Evolutionary conservation across 495 filamentous ascomycete species (phyloP).

Genomic region (Penicillium cataractarum): DNA sequence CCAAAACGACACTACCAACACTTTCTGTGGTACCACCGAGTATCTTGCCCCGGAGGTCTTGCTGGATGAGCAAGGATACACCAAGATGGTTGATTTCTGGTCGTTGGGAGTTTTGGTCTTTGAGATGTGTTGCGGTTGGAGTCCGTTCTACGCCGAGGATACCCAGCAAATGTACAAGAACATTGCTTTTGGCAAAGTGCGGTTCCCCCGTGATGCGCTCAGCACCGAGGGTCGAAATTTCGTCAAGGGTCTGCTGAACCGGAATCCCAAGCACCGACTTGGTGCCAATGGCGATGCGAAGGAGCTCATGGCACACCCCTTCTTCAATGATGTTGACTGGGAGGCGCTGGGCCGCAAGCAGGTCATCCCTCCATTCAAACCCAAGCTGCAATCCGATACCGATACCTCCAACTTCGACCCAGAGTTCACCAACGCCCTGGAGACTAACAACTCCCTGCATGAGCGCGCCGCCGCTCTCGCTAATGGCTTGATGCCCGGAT

Average conservation of each 20-base stretch:
- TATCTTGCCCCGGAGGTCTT: slow-evolving; percentile 96
- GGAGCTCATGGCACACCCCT: slow-evolving; percentile 91
- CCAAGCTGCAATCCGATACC: slow-evolving; percentile 89
- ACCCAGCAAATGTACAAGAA: slow-evolving; percentile 99
- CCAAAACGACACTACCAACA: slow-evolving; percentile 96
- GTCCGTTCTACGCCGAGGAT: slow-evolving; percentile 97
- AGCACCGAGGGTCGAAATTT: slow-evolving; percentile 95
- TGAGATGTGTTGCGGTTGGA: slow-evolving; percentile 99
- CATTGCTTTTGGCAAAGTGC: slow-evolving; percentile 97
- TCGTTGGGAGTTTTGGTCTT: slow-evolving; percentile 96
- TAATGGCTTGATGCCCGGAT: slow-evolving; percentile 76
- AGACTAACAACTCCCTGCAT: slow-evolving; percentile 71
- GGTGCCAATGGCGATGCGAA: slow-evolving; percentile 91
- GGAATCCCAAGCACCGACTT: slow-evolving; percentile 93
- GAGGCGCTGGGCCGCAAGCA: slow-evolving; percentile 80
- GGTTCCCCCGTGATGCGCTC: slow-evolving; percentile 92
- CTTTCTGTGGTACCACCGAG: slow-evolving; percentile 97
- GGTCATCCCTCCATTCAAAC: slow-evolving; percentile 97
- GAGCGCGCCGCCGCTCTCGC: slow-evolving; percentile 79
- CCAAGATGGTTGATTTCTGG: slow-evolving; percentile 99
- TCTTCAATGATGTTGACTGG: slow-evolving; percentile 96
- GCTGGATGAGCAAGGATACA: slow-evolving; percentile 95
- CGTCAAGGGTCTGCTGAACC: slow-evolving; percentile 94
- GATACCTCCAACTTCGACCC: slow-evolving; percentile 99
- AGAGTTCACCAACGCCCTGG: slow-evolving; percentile 94